Conservation (phyloP, 2,329 filamentous ascomycete species). For the Colletotrichum acutatum region DNA sequence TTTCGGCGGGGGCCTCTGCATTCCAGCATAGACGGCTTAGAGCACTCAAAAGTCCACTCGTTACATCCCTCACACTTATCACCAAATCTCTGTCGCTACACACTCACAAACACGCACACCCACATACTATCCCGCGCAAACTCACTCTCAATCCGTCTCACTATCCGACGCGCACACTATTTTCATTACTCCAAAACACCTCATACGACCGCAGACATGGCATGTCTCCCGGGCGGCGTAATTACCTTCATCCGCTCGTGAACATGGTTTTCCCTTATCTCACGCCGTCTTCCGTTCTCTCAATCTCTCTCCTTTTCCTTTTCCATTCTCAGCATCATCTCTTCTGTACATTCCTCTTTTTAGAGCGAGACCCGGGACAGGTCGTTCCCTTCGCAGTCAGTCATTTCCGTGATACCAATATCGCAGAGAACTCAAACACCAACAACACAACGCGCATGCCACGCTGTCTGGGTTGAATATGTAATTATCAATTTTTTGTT, state of each 20-base stretch:
- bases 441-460: constrained; percentile 3
- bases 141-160: neutral
- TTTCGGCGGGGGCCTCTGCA: constrained; percentile 31
- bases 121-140: neutral
- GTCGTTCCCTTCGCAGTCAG: constrained; percentile 38
- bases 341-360: constrained; percentile 36
- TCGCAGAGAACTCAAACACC: constrained; percentile 28
- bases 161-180: constrained; percentile 15
- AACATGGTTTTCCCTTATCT: constrained; percentile 28
- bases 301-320: neutral
- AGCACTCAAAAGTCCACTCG: constrained; percentile 36
- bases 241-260: constrained; percentile 33
- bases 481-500: constrained; percentile 35
- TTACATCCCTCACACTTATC: constrained; percentile 24
- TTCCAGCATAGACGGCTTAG: constrained; percentile 37
- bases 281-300: neutral
- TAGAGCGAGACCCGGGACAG: constrained; percentile 37
- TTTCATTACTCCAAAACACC: constrained; percentile 1
- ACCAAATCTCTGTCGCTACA: constrained; percentile 20
- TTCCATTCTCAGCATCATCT: constrained; percentile 21
- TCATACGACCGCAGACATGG: constrained; percentile 26
- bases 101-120: neutral
- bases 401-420: constrained; percentile 38
- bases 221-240: constrained; percentile 23
- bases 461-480: constrained; percentile 27